Percentiles rank a stretch among this genome's conserved stretches.
Conservation (phyloP, 495 filamentous ascomycete species). For the Penicillium arizonense region DNA sequence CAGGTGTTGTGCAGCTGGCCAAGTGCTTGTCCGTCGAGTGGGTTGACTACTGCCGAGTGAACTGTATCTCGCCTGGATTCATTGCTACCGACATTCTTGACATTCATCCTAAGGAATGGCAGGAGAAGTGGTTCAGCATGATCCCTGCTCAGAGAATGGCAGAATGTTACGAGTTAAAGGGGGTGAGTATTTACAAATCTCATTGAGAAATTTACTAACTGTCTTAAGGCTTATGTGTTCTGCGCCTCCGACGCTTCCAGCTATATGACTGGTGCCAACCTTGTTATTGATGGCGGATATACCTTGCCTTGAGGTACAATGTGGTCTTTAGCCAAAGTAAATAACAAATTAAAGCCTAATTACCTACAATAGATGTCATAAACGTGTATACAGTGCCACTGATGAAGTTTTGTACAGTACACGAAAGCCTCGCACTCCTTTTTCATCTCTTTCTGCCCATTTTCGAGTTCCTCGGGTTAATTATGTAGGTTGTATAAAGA, state of each 20-base stretch:
- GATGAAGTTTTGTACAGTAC: no score
- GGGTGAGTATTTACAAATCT: constrained; percentile 16
- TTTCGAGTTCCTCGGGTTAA: no score
- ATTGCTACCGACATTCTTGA: constrained; percentile 38
- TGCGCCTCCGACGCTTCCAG: constrained; percentile 34
- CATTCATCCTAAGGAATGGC: constrained; percentile 20
- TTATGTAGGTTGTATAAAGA: no score
- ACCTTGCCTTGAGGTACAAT: constrained; percentile 12
- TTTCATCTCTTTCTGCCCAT: no score
- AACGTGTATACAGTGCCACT: no score
- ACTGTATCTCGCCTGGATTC: constrained; percentile 45
- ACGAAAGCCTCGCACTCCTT: no score
- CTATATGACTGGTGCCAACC: constrained; percentile 36
- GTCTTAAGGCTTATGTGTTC: constrained; percentile 29
- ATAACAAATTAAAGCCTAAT: no score
- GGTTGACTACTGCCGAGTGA: constrained; percentile 40
- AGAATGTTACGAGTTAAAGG: constrained; percentile 31
- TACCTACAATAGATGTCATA: no score
- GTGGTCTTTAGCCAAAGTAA: no score
- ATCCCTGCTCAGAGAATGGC: constrained; percentile 33
- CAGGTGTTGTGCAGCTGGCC: constrained; percentile 34
- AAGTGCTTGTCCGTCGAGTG: constrained; percentile 39
- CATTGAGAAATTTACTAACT: background rate
- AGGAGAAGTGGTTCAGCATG: constrained; percentile 24
- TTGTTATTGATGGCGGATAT: constrained; percentile 37